Evolutionary conservation across 164 flowering plant genomes (phyloP).

Genomic region (Annona squamosa): DNA sequence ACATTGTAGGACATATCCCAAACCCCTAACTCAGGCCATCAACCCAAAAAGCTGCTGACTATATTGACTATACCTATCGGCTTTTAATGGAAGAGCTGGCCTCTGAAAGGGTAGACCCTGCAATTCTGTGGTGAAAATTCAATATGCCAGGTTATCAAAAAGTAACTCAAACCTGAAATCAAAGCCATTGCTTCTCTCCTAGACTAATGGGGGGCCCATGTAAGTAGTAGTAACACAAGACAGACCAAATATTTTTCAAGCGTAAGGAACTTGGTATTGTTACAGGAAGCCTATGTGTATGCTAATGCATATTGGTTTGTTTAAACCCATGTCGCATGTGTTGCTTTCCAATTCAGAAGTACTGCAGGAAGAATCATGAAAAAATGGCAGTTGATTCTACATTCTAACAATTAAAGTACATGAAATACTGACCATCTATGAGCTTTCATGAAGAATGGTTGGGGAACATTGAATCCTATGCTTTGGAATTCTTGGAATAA

Average conservation of each 20-base stretch:
- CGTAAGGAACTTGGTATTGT: too few species aligned
- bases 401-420: background rate
- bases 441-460: slow-evolving; percentile 69
- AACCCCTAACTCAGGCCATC: background rate
- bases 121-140: background rate
- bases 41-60: background rate
- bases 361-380: too few species aligned
- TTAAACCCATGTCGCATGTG: too few species aligned
- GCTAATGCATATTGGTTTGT: too few species aligned
- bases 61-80: background rate
- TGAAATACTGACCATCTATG: slow-evolving; percentile 69
- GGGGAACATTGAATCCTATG: slow-evolving; percentile 38
- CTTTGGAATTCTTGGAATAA: slow-evolving; percentile 51
- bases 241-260: too few species aligned
- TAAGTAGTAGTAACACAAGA: too few species aligned
- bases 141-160: background rate
- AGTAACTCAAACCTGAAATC: background rate
- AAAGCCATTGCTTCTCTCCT: too few species aligned
- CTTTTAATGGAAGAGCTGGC: background rate
- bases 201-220: too few species aligned
- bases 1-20: background rate
- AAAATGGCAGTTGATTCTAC: background rate
- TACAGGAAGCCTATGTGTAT: too few species aligned
- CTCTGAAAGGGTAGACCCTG: background rate
- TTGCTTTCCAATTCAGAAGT: too few species aligned